Evolutionary conservation across 202 grass and related monocot species (phyloP).

Genomic region (Digitaria exilis): DNA sequence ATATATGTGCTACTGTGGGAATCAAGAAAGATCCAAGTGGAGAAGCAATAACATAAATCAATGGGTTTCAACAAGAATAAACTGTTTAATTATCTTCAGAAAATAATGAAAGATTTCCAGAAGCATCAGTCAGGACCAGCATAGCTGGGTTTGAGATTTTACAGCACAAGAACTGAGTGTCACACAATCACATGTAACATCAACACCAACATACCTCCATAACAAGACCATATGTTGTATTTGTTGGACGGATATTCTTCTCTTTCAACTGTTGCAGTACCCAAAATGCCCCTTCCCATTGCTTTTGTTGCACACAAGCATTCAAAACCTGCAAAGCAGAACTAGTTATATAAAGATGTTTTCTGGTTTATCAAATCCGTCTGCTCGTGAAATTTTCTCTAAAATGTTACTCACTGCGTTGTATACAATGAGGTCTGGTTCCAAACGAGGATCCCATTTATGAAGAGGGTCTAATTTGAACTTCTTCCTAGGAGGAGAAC

Average conservation of each 20-base stretch:
- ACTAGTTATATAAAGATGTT: conserved; percentile 25
- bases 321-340: conserved; percentile 73
- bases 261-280: conserved; percentile 92
- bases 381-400: conserved; percentile 2
- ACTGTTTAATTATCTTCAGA: neutral
- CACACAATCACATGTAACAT: conserved; percentile 9
- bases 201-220: conserved; percentile 70
- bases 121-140: neutral
- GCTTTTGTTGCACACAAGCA: conserved; percentile 88
- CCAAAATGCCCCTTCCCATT: conserved; percentile 99
- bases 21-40: neutral
- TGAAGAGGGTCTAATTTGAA: conserved; percentile 68
- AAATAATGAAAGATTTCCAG: conserved; percentile 25
- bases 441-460: conserved; percentile 85
- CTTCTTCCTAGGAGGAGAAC: conserved; percentile 67
- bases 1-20: neutral
- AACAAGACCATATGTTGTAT: conserved; percentile 93
- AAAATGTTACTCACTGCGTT: conserved; percentile 71
- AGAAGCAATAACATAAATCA: conserved; percentile 5
- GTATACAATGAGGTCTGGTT: conserved; percentile 93
- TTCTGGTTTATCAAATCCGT: conserved; percentile 5
- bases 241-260: conserved; percentile 74
- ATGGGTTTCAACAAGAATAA: neutral
- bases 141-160: neutral
- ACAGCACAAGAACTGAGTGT: neutral